These are phyloP conservation scores for Botrytis porri DNA, from an alignment of 2,329 filamentous ascomycete species.

Conservation along the genomic window DNA sequence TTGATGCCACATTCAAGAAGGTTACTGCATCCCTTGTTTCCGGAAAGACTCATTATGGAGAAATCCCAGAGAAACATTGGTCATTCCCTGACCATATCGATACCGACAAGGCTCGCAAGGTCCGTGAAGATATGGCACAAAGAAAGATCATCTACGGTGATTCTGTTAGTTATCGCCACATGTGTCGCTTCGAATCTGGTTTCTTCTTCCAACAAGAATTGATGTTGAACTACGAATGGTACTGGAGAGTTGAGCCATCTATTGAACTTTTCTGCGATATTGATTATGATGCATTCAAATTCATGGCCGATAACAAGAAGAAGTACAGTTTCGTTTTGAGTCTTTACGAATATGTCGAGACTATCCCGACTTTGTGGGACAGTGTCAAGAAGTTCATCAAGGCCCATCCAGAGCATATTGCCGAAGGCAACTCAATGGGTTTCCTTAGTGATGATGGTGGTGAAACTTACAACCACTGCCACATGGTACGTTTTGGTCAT, in stretches of 20 bases:
- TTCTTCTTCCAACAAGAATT: slow-evolving; percentile 97
- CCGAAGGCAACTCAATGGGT: slow-evolving; percentile 77
- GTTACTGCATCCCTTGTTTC: slow-evolving; percentile 87
- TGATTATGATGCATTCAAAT: slow-evolving; percentile 92
- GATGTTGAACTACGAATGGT: slow-evolving; percentile 97
- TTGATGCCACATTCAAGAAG: slow-evolving; percentile 90
- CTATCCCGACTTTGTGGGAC: slow-evolving; percentile 90
- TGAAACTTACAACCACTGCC: slow-evolving; percentile 92
- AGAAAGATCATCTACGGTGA: slow-evolving; percentile 98
- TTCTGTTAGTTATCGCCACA: slow-evolving; percentile 94
- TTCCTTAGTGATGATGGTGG: slow-evolving; percentile 92
- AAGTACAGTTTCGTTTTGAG: slow-evolving; percentile 98
- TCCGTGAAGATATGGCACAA: slow-evolving; percentile 89
- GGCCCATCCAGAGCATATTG: slow-evolving; percentile 84
- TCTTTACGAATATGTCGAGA: slow-evolving; percentile 94
- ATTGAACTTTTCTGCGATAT: slow-evolving; percentile 96
- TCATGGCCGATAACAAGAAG: slow-evolving; percentile 93
- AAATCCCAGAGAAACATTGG: slow-evolving; percentile 91
- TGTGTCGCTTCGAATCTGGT: slow-evolving; percentile 98
- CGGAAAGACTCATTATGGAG: slow-evolving; percentile 85
- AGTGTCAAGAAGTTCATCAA: slow-evolving; percentile 93
- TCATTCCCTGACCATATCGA: slow-evolving; percentile 96
- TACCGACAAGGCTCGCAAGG: slow-evolving; percentile 84
- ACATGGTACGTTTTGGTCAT: slow-evolving; percentile 67
- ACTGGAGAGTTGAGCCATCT: slow-evolving; percentile 98